Base-by-base conservation (phyloP, 306 rosid species). In the Pyrus pyrifolia region DNA sequence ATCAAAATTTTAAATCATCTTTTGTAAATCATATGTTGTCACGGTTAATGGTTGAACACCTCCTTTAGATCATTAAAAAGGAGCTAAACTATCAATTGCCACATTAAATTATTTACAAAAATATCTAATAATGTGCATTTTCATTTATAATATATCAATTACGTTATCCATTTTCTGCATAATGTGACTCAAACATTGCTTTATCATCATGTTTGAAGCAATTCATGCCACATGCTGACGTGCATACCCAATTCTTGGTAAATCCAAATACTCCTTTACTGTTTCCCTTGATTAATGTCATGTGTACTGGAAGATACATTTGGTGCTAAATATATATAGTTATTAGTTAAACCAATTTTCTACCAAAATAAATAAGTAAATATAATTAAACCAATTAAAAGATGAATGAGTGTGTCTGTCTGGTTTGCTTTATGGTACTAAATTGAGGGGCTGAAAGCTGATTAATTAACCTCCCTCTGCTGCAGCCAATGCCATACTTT, bases 231-330 rank as follows among this genome's bases (percentile, higher is more conserved):
- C 70, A 61, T 71, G 80, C 66, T 69, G 60, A 74, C 70, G 61
- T 71, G 80, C 66, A 71, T 73, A 80, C 83, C 82, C 77, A 81
- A 76, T 51, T 76, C 46, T 78, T 45, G 77, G 85, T 77, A 46
- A 61, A 65, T 61, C 21, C 53, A 82, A 29, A 25, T 3, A 8
- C 57, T 5, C 60, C 31, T 46, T 61, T 14, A 67, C 27, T 6
- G 62, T 46, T 78, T 35, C 44, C 15, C 67, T 60, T 22, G 3
- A 2, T 67, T 75, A 49, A 45, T 67, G 27, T 8, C 80, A 71
- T 22, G 44, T 73, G 0, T 31, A 30, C 8, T 6, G 38, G 22
- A 73, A 22, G 12, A 18, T 53, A 55, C 57, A 42, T 76, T 45
- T 44, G 45, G 44, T 55, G 67, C 59, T 58, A 65, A 74, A 64